A percentile compares a stretch with the other conserved stretches of the same genome.
These are phyloP conservation scores for Osmanthus fragrans DNA, from an alignment of 257 asterid species.

Conservation along the genomic window DNA sequence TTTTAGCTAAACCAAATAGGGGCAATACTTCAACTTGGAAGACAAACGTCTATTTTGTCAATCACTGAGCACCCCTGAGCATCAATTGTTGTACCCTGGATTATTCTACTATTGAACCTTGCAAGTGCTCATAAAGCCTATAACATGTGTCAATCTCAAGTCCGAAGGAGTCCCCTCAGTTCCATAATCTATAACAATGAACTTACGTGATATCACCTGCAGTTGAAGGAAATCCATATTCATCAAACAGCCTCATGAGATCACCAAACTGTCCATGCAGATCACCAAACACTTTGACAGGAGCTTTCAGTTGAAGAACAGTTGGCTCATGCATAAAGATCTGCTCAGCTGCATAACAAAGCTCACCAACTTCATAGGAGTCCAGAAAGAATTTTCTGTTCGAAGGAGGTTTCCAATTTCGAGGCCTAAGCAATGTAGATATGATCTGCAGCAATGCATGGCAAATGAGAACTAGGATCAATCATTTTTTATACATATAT, in stretches of 20 bases:
- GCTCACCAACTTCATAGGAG: constrained; percentile 97
- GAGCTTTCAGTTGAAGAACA: constrained; percentile 98
- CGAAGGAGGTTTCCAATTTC: constrained; percentile 92
- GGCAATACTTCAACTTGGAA: background rate
- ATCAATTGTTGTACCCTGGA: background rate
- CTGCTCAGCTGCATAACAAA: constrained; percentile 98
- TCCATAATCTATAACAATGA: constrained; percentile 24
- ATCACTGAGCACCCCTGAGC: background rate
- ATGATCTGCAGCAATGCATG: constrained; percentile 57
- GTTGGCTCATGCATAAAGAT: constrained; percentile 95
- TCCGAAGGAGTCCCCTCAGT: background rate
- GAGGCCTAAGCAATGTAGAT: constrained; percentile 88
- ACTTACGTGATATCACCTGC: constrained; percentile 98
- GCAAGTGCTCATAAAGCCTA: background rate
- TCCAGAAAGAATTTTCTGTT: constrained; percentile 94
- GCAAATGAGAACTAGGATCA: constrained; percentile 14
- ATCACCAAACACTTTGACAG: constrained; percentile 96
- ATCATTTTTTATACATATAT: background rate
- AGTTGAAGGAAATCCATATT: constrained; percentile 99
- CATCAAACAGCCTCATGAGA: constrained; percentile 95
- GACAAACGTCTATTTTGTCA: background rate
- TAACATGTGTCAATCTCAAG: background rate
- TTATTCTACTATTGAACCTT: background rate
- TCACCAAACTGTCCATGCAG: constrained; percentile 99
- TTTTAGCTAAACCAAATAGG: no score